A percentile compares a stretch with the other conserved stretches of the same genome.
phyloP scores from a whole-genome alignment of 2,329 filamentous ascomycete genomes.

The Fusarium napiforme region DNA sequence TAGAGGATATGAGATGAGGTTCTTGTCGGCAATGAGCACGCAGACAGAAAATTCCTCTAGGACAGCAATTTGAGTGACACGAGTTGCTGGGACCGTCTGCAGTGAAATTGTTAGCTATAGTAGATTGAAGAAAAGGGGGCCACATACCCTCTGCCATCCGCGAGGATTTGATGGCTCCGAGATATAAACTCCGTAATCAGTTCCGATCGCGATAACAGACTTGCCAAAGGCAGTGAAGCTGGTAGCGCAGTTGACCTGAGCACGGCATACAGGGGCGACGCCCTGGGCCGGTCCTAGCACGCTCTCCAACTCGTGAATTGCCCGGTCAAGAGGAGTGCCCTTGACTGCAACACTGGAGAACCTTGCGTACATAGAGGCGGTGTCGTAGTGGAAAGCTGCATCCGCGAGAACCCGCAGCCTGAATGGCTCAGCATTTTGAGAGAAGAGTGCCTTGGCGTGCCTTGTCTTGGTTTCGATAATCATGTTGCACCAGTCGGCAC shows the following conservation, averaged over 20 bases:
- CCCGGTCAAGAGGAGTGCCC: slow-evolving; percentile 90
- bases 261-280: slow-evolving; percentile 82
- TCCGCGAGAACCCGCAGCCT: slow-evolving; percentile 91
- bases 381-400: slow-evolving; percentile 86
- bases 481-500: slow-evolving; percentile 90
- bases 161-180: slow-evolving; percentile 89
- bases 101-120: slow-evolving; percentile 29
- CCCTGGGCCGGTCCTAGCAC: slow-evolving; percentile 76
- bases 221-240: slow-evolving; percentile 87
- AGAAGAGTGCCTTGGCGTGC: slow-evolving; percentile 87
- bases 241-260: slow-evolving; percentile 91
- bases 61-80: slow-evolving; percentile 92
- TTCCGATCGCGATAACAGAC: slow-evolving; percentile 91
- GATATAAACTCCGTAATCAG: slow-evolving; percentile 92
- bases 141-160: slow-evolving; percentile 85
- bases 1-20: slow-evolving; percentile 91
- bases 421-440: slow-evolving; percentile 97
- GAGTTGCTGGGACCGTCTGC: slow-evolving; percentile 78
- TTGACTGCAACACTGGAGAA: slow-evolving; percentile 78
- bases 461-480: slow-evolving; percentile 95
- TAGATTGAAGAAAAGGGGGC: background rate
- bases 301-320: slow-evolving; percentile 88
- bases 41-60: slow-evolving; percentile 96
- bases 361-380: slow-evolving; percentile 67
- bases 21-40: slow-evolving; percentile 89